Percentiles rank a stretch among this genome's conserved stretches.
These are phyloP conservation scores for Thalassiosira livingstoniorum DNA, from an alignment of 352 stramenopile species.

Conservation along the genomic window DNA sequence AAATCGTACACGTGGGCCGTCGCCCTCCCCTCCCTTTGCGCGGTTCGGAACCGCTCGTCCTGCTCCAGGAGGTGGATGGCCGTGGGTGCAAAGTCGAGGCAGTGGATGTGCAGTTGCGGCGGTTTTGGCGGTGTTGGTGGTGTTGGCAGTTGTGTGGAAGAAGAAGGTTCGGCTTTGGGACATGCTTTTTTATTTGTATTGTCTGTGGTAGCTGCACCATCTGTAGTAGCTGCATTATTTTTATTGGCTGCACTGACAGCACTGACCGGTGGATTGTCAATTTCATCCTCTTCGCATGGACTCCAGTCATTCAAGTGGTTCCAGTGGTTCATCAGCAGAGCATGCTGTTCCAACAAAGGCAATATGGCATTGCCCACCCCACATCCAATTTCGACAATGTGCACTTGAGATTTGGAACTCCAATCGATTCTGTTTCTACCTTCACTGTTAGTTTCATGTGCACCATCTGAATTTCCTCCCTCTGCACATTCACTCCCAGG, in stretches of 20 bases:
- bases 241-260: too few species aligned
- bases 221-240: too few species aligned
- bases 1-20: constrained; percentile 72
- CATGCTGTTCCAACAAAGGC: constrained; percentile 92
- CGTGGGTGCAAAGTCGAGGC: constrained; percentile 92
- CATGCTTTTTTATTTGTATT: background rate
- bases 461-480: too few species aligned
- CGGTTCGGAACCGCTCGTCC: constrained; percentile 76
- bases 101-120: constrained; percentile 81
- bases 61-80: constrained; percentile 91
- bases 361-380: constrained; percentile 95
- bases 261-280: too few species aligned
- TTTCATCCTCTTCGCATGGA: background rate
- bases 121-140: background rate
- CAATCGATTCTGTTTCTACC: too few species aligned
- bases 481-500: too few species aligned
- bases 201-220: too few species aligned
- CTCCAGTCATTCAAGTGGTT: background rate
- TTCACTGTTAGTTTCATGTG: too few species aligned
- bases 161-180: background rate
- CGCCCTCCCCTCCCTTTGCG: constrained; percentile 36
- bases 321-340: constrained; percentile 41
- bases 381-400: constrained; percentile 94
- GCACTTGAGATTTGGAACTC: too few species aligned
- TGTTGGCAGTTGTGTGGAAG: background rate